phyloP scores from a whole-genome alignment of 306 rosid genomes.

The Mimosa pudica region DNA sequence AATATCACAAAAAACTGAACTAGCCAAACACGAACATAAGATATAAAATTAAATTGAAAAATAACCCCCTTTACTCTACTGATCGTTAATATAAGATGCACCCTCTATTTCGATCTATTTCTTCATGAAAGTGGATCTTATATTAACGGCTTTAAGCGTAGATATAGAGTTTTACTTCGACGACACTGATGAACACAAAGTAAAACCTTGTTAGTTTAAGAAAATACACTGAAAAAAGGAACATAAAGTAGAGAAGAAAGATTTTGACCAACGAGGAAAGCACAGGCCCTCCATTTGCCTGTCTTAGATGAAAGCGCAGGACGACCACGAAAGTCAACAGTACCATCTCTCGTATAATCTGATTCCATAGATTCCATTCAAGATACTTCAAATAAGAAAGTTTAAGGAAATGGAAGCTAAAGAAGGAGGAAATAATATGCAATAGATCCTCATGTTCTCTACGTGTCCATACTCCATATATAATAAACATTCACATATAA shows the following conservation, averaged over 20 bases:
- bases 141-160: not conserved
- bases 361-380: constrained; percentile 61
- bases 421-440: constrained; percentile 17
- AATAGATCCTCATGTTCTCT: not conserved
- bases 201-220: not conserved
- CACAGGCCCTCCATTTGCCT: constrained; percentile 97
- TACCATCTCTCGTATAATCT: constrained; percentile 70
- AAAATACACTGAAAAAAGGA: not conserved
- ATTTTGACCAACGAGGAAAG: constrained; percentile 84
- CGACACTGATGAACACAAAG: not conserved
- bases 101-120: too few species aligned
- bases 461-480: constrained; percentile 35
- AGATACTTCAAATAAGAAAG: not conserved
- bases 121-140: too few species aligned
- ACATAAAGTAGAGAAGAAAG: not conserved
- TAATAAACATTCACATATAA: not conserved
- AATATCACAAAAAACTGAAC: not conserved
- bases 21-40: constrained; percentile 9
- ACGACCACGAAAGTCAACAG: constrained; percentile 77
- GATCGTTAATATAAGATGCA: too few species aligned
- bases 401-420: not conserved
- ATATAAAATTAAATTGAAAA: not conserved
- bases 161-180: not conserved
- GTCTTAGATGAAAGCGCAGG: constrained; percentile 80
- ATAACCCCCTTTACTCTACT: too few species aligned